These are phyloP conservation scores for Candida sphagnicola DNA, from an alignment of 805 yeast species.

Conservation along the genomic window DNA sequence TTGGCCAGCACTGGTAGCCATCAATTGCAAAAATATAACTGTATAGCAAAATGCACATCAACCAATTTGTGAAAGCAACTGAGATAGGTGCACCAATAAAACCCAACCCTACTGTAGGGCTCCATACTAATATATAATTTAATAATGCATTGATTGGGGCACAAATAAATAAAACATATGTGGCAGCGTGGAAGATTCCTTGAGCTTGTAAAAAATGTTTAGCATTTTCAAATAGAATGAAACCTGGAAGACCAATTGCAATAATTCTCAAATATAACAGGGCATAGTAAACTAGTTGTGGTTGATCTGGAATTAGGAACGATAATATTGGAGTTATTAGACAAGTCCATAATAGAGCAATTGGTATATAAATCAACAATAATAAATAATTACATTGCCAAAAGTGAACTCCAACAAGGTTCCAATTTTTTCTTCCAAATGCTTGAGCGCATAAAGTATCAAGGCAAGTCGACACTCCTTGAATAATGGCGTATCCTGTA, in stretches of 20 bases:
- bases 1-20: slow-evolving; percentile 45
- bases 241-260: slow-evolving; percentile 69
- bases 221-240: slow-evolving; percentile 65
- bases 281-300: slow-evolving; percentile 41
- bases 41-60: slow-evolving; percentile 59
- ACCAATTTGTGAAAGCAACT: slow-evolving; percentile 65
- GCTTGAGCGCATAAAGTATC: slow-evolving; percentile 81
- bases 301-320: slow-evolving; percentile 17
- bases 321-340: slow-evolving; percentile 48
- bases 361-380: slow-evolving; percentile 48
- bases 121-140: slow-evolving; percentile 72
- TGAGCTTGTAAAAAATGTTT: slow-evolving; percentile 74
- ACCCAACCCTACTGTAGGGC: slow-evolving; percentile 50
- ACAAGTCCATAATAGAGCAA: slow-evolving; percentile 58
- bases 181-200: slow-evolving; percentile 77
- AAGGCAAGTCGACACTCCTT: slow-evolving; percentile 74
- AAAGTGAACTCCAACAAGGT: slow-evolving; percentile 64
- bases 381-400: slow-evolving; percentile 62
- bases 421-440: slow-evolving; percentile 62
- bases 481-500: slow-evolving; percentile 68
- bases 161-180: slow-evolving; percentile 63
- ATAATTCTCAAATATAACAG: slow-evolving; percentile 53
- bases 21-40: slow-evolving; percentile 41
- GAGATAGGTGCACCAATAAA: slow-evolving; percentile 76
- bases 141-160: slow-evolving; percentile 71